phyloP scores from a whole-genome alignment of 208 protist species.

The Crithidia sp. region DNA sequence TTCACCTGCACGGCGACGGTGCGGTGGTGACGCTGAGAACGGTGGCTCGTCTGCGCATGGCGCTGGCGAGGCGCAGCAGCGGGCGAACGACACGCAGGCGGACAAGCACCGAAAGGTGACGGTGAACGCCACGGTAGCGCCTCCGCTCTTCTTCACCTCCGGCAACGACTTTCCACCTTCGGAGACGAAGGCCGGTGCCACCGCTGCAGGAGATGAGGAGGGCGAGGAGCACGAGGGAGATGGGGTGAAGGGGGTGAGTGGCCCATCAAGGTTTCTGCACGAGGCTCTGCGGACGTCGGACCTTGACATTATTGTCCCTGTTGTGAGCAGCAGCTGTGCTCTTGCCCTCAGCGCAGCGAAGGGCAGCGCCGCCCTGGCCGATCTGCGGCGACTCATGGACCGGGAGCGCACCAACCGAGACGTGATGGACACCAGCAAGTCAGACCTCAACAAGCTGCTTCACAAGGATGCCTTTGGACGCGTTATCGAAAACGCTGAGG shows the following conservation, averaged over 20 bases:
- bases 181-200: not conserved
- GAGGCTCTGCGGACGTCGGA: conserved; percentile 30
- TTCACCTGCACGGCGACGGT: conserved; percentile 40
- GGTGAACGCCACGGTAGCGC: conserved; percentile 36
- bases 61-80: not conserved
- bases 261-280: conserved; percentile 17
- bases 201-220: not conserved
- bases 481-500: not conserved
- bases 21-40: conserved; percentile 11
- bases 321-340: conserved; percentile 53
- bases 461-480: conserved; percentile 45
- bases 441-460: conserved; percentile 60
- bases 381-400: conserved; percentile 59
- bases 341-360: conserved; percentile 56
- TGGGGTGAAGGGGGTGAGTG: not conserved
- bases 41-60: conserved; percentile 4
- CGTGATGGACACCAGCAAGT: conserved; percentile 76
- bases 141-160: conserved; percentile 69
- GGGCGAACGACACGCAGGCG: conserved; percentile 6
- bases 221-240: conserved; percentile 19
- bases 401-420: conserved; percentile 64
- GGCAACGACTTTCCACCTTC: conserved; percentile 67
- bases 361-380: conserved; percentile 60
- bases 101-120: conserved; percentile 22
- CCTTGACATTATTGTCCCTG: conserved; percentile 80